These are phyloP conservation scores for Mycena maculata DNA, from an alignment of 768 basidiomycete species.

Conservation along the genomic window DNA sequence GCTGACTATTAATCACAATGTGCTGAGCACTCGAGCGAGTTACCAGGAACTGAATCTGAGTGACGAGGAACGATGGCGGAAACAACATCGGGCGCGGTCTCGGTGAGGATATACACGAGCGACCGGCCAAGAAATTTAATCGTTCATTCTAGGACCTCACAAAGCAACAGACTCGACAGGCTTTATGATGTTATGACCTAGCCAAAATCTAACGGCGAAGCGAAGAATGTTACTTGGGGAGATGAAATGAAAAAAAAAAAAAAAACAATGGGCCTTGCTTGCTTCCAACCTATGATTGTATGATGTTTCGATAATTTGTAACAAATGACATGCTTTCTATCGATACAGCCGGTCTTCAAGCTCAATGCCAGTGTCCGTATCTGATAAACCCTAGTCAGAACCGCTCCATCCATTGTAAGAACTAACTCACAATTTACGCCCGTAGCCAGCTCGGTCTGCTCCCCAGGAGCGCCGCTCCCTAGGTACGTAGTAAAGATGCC, in stretches of 20 bases:
- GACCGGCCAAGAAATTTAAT: too few species aligned
- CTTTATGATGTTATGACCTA: too few species aligned
- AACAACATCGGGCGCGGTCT: background rate
- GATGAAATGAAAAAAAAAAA: too few species aligned
- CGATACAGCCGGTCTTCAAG: slow-evolving; percentile 8
- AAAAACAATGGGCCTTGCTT: too few species aligned
- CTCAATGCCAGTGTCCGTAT: slow-evolving; percentile 2
- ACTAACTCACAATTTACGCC: background rate
- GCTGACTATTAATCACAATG: slow-evolving; percentile 20
- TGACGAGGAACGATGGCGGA: slow-evolving; percentile 14
- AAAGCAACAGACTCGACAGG: too few species aligned
- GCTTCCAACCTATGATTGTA: too few species aligned
- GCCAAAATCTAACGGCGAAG: too few species aligned
- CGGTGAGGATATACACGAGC: slow-evolving; percentile 4
- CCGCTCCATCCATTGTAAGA: too few species aligned
- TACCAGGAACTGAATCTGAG: slow-evolving; percentile 21
- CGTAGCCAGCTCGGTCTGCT: background rate
- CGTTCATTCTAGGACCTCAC: too few species aligned
- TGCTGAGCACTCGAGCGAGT: background rate
- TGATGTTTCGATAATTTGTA: background rate
- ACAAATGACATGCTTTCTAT: background rate
- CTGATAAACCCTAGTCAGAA: too few species aligned
- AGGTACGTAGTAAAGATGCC: slow-evolving; percentile 17
- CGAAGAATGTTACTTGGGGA: too few species aligned
- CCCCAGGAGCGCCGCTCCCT: background rate